These are phyloP conservation scores for Pythium pectinolyticum DNA, from an alignment of 352 stramenopile species.

Conservation along the genomic window DNA sequence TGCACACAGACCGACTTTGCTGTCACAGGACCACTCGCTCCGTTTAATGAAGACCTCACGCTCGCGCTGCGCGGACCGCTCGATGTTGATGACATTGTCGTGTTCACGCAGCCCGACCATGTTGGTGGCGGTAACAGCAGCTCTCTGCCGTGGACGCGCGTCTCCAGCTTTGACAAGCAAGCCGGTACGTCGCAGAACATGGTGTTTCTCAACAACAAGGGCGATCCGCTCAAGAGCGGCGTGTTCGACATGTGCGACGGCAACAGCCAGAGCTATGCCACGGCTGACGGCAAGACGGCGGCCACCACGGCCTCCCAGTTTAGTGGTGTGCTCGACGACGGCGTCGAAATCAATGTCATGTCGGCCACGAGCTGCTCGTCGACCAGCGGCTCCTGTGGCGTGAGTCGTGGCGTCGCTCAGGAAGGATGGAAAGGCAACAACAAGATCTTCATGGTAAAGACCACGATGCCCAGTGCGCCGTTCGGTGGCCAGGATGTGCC, in stretches of 20 bases:
- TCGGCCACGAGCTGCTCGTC: conserved; percentile 28
- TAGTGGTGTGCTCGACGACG: conserved; percentile 32
- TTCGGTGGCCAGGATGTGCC: conserved; percentile 27
- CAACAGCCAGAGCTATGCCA: conserved; percentile 48
- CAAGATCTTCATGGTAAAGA: conserved; percentile 60
- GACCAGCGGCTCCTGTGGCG: conserved; percentile 26
- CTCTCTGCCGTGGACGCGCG: conserved; percentile 23
- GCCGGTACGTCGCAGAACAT: conserved; percentile 33
- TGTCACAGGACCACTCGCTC: conserved; percentile 35
- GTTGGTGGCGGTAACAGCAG: no score
- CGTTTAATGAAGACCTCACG: conserved; percentile 49
- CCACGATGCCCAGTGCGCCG: conserved; percentile 33
- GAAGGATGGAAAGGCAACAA: conserved; percentile 39
- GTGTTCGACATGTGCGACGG: conserved; percentile 45
- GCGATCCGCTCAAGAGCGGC: conserved; percentile 33
- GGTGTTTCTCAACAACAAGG: conserved; percentile 59
- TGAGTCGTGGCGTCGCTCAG: conserved; percentile 31
- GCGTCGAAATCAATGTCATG: conserved; percentile 50
- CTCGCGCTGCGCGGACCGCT: conserved; percentile 43
- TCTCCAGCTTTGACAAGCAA: conserved; percentile 37
- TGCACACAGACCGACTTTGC: conserved; percentile 31
- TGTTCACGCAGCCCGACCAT: conserved; percentile 37
- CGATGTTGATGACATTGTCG: conserved; percentile 39
- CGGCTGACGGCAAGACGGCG: conserved; percentile 27
- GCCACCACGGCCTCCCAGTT: conserved; percentile 23